Base-by-base conservation (phyloP, 75 land plant species). In the Pinus albicaulis region DNA sequence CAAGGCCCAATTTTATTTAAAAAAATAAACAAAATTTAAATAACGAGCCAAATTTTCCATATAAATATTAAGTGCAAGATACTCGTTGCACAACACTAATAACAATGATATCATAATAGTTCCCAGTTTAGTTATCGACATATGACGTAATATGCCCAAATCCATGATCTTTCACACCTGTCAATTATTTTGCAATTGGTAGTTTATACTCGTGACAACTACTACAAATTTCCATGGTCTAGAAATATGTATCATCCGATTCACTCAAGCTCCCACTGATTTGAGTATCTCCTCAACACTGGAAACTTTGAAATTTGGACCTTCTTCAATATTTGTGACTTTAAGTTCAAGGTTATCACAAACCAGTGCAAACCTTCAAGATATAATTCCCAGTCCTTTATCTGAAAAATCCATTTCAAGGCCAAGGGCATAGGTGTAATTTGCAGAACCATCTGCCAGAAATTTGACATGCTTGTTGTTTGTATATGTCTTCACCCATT, bases 401-500 rank as follows among this genome's bases (percentile, higher is more conserved):
- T 88, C 96, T 1, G 86, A 31, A 56, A 95, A 86, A 76, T 95
- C 98, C 24, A 95, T 85, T 82, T 95, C 98, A 38, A 95, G 86
- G 28, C 98, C 94, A 10, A 95, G 81, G 34, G 90, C 87, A 75
- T 86, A 84, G 3, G 94, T 93, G 82, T 88, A 95, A 17, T 10
- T 73, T n/a, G 85, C 98, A 19, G 91, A 93, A 20, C 98, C 98
- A 83, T 95, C 98, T 56, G 91, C 92, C 6, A 93, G 83, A 83
- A 93, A 95, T 78, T 85, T 89, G 14, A 93, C 84, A 22, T 81
- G 58, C 82, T 91, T 83, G 84, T 87, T 87, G 28, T 89, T 82
- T 28, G 93, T 86, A 83, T 86, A 95, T 25, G 96, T 87, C 79
- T 95, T 91, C 56, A 88, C 88, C 96, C 96, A 95, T 72, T 84